Percentiles rank a stretch among this genome's conserved stretches.
These are phyloP conservation scores for Backusella liffmaniae DNA, from an alignment of 192 early-diverging fungal genomes.

Conservation along the genomic window DNA sequence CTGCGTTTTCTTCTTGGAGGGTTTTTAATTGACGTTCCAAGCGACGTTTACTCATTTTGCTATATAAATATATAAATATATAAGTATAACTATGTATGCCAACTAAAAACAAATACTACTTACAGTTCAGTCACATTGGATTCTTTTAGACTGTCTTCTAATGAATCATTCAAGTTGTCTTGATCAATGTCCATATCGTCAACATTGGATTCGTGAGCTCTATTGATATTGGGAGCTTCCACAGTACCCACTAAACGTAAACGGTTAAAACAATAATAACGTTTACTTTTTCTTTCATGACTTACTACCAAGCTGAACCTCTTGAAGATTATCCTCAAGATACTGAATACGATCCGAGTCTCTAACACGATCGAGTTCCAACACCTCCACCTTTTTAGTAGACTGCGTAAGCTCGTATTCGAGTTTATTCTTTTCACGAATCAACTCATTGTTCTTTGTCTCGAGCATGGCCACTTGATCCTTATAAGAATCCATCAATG, in stretches of 20 bases:
- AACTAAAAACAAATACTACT: not conserved
- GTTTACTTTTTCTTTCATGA: not conserved
- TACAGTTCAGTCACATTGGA: conserved; percentile 34
- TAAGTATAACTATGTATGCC: too few species aligned
- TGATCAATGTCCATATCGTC: conserved; percentile 24
- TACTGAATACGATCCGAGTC: conserved; percentile 76
- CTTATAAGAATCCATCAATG: conserved; percentile 86
- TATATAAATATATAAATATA: conserved; percentile 4
- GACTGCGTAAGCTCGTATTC: conserved; percentile 69
- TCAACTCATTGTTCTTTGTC: conserved; percentile 60
- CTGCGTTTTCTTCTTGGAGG: conserved; percentile 29
- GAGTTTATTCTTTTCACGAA: conserved; percentile 68
- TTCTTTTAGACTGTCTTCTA: conserved; percentile 35
- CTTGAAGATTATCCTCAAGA: conserved; percentile 78
- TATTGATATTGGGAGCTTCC: not conserved
- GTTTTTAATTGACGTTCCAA: conserved; percentile 32
- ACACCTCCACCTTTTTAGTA: conserved; percentile 57
- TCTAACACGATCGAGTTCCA: conserved; percentile 60
- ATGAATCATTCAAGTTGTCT: conserved; percentile 17
- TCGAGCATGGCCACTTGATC: conserved; percentile 80
- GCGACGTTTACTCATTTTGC: conserved; percentile 29
- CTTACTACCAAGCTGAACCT: conserved; percentile 73
- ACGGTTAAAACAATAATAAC: not conserved
- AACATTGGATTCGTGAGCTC: not conserved
- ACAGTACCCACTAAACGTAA: conserved; percentile 3